A percentile compares a stretch with the other conserved stretches of the same genome.
These are phyloP conservation scores for Cutaneotrichosporon cutaneum DNA, from an alignment of 1,284 basidiomycete genomes.

Conservation along the genomic window DNA sequence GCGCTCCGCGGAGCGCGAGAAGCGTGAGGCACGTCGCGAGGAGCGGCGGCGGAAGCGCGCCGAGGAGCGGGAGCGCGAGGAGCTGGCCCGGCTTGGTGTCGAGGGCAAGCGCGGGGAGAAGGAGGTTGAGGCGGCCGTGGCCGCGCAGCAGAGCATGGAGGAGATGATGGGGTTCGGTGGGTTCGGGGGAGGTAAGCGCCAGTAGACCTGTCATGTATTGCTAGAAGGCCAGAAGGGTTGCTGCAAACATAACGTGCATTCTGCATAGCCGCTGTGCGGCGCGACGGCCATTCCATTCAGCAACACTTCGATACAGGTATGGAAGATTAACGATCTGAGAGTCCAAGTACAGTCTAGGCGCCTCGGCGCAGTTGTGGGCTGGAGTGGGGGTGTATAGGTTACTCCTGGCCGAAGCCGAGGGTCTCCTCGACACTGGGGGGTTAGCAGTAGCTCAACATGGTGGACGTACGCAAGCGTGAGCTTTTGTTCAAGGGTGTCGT, in stretches of 20 bases:
- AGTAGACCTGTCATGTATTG: constrained; percentile 8
- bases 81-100: constrained; percentile 27
- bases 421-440: constrained; percentile 62
- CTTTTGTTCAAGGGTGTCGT: constrained; percentile 84
- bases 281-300: constrained; percentile 5
- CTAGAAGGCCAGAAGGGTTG: neutral
- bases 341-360: constrained; percentile 12
- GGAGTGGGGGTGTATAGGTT: constrained; percentile 15
- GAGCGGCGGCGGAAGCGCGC: constrained; percentile 53
- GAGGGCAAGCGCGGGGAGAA: constrained; percentile 18
- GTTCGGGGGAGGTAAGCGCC: constrained; percentile 59
- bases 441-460: constrained; percentile 7
- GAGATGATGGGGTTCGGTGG: constrained; percentile 90
- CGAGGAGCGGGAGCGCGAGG: constrained; percentile 37
- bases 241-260: neutral
- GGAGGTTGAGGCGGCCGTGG: constrained; percentile 24
- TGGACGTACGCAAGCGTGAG: constrained; percentile 67
- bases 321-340: constrained; percentile 11
- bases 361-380: constrained; percentile 1
- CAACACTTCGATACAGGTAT: constrained; percentile 15
- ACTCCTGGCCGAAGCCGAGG: constrained; percentile 56
- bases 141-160: constrained; percentile 62
- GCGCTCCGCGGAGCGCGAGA: constrained; percentile 58
- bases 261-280: neutral
- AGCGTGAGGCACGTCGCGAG: constrained; percentile 62